Conservation (phyloP, 805 yeast genomes). For the Metschnikowia koreensis region DNA sequence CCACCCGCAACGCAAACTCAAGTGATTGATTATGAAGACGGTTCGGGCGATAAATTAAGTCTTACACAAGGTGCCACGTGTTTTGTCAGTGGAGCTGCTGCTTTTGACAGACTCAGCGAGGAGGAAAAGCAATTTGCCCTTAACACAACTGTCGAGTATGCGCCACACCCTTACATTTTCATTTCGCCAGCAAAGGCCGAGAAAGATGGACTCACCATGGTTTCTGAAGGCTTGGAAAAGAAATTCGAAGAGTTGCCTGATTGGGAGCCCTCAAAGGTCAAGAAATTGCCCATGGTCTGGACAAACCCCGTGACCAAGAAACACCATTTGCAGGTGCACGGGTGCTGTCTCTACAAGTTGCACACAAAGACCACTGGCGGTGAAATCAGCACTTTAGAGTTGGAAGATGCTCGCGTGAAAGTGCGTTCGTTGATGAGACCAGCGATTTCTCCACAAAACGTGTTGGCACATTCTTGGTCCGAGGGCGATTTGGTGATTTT, state of each 20-base stretch:
- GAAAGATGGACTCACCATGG: slow-evolving; percentile 84
- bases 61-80: slow-evolving; percentile 87
- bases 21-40: slow-evolving; percentile 55
- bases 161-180: slow-evolving; percentile 89
- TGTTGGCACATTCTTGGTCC: slow-evolving; percentile 81
- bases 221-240: slow-evolving; percentile 71
- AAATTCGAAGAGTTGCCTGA: slow-evolving; percentile 67
- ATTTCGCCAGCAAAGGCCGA: slow-evolving; percentile 81
- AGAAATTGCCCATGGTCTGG: slow-evolving; percentile 85
- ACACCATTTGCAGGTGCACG: slow-evolving; percentile 84
- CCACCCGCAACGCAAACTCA: slow-evolving; percentile 67
- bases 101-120: slow-evolving; percentile 62
- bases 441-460: slow-evolving; percentile 68
- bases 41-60: slow-evolving; percentile 57
- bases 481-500: slow-evolving; percentile 84
- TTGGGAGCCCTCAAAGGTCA: slow-evolving; percentile 79
- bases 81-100: slow-evolving; percentile 80
- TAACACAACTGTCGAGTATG: slow-evolving; percentile 78
- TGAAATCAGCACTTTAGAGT: slow-evolving; percentile 41
- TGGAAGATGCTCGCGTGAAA: slow-evolving; percentile 71
- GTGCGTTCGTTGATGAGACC: slow-evolving; percentile 81
- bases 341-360: slow-evolving; percentile 76
- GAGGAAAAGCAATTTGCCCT: slow-evolving; percentile 76
- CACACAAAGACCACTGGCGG: slow-evolving; percentile 52
- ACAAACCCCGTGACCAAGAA: slow-evolving; percentile 83